phyloP scores from a whole-genome alignment of 1,139 yeast genomes.

The Suzukiozyma palmioleophila region DNA sequence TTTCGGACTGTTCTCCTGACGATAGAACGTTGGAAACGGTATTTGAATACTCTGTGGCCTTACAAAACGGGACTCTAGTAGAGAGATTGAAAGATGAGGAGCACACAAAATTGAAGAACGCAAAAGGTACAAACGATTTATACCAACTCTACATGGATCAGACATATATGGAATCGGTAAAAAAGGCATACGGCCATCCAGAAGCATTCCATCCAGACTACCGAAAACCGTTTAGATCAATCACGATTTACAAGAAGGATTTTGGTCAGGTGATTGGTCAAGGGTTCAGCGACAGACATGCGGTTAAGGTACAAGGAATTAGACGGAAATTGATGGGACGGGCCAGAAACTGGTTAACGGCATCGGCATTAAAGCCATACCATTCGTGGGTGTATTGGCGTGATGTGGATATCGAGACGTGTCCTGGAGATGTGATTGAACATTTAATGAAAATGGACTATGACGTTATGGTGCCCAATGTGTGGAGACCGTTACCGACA shows the following conservation, averaged over 20 bases:
- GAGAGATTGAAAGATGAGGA: conserved; percentile 44
- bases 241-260: conserved; percentile 75
- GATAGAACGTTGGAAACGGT: conserved; percentile 72
- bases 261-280: conserved; percentile 84
- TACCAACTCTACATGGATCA: conserved; percentile 68
- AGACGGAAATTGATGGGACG: conserved; percentile 86
- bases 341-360: conserved; percentile 83
- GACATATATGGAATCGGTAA: conserved; percentile 54
- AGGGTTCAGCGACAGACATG: conserved; percentile 87
- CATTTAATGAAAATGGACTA: conserved; percentile 69
- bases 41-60: conserved; percentile 58
- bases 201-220: conserved; percentile 54
- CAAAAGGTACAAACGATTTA: conserved; percentile 54
- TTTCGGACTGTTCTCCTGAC: conserved; percentile 74
- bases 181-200: conserved; percentile 57
- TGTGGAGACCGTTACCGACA: conserved; percentile 82
- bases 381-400: conserved; percentile 96
- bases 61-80: conserved; percentile 67
- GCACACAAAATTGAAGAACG: conserved; percentile 20
- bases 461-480: conserved; percentile 86
- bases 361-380: conserved; percentile 72
- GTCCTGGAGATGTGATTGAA: conserved; percentile 76
- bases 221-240: conserved; percentile 67
- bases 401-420: conserved; percentile 83
- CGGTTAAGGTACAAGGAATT: conserved; percentile 84